phyloP scores from a whole-genome alignment of 1,284 basidiomycete species.

The Tylopilus sp. region DNA sequence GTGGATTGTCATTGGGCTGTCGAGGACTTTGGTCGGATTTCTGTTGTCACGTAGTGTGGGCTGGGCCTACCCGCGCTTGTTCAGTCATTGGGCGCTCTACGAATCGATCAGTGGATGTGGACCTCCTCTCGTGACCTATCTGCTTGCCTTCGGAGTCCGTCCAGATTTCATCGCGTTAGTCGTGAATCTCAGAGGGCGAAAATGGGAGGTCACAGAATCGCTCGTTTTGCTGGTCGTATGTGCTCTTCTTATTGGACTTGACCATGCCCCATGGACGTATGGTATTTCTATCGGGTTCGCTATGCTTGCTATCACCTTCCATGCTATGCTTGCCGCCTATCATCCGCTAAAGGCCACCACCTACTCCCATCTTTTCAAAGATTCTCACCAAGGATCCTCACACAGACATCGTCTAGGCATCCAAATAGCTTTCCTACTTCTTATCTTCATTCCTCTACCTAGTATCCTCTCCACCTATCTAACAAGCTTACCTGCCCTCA shows the following conservation, averaged over 20 bases:
- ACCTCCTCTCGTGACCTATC: slow-evolving; percentile 31
- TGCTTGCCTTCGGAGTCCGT: slow-evolving; percentile 16
- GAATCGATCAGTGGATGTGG: slow-evolving; percentile 38
- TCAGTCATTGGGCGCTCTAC: slow-evolving; percentile 41
- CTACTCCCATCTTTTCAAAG: background rate
- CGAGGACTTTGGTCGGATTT: slow-evolving; percentile 31
- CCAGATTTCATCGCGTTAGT: slow-evolving; percentile 6
- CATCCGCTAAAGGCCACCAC: background rate
- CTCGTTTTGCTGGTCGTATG: slow-evolving; percentile 12
- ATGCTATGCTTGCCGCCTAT: background rate
- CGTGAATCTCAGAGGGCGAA: slow-evolving; percentile 9
- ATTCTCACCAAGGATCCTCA: background rate
- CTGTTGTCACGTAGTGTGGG: slow-evolving; percentile 38
- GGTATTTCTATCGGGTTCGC: slow-evolving; percentile 26
- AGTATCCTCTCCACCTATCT: slow-evolving; percentile 6
- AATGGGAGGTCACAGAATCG: slow-evolving; percentile 16
- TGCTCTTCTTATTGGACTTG: slow-evolving; percentile 28
- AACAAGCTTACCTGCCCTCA: background rate
- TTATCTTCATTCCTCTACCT: slow-evolving; percentile 10
- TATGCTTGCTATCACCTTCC: slow-evolving; percentile 11
- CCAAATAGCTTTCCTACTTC: slow-evolving; percentile 12
- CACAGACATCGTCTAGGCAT: slow-evolving; percentile 6
- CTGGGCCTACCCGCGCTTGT: slow-evolving; percentile 39
- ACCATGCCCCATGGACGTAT: slow-evolving; percentile 40
- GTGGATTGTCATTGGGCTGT: slow-evolving; percentile 33